phyloP scores from a whole-genome alignment of 2,329 filamentous ascomycete genomes.

The Penicillium expansum region DNA sequence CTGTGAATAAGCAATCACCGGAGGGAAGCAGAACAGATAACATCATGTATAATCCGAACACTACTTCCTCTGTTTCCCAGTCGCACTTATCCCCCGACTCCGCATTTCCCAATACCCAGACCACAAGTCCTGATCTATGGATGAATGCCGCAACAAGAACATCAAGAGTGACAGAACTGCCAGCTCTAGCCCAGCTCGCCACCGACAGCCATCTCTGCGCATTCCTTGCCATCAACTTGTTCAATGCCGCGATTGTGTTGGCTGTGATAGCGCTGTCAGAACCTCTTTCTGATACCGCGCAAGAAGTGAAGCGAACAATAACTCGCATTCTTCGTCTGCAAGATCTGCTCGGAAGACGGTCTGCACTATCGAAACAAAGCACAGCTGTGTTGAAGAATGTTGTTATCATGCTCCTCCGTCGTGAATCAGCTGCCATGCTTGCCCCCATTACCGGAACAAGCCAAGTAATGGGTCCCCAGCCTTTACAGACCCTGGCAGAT shows the following conservation, averaged over 20 bases:
- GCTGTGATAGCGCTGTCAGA: conserved; percentile 44
- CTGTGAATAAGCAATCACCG: background rate
- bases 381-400: conserved; percentile 25
- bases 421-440: conserved; percentile 26
- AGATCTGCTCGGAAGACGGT: conserved; percentile 35
- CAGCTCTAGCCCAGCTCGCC: conserved; percentile 36
- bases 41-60: background rate
- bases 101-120: background rate
- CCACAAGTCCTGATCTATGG: conserved; percentile 22
- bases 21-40: background rate
- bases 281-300: conserved; percentile 43
- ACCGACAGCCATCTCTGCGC: conserved; percentile 46
- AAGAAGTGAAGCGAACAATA: conserved; percentile 45
- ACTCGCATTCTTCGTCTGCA: conserved; percentile 45
- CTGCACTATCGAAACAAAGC: conserved; percentile 38
- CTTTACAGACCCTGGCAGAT: background rate
- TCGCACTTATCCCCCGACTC: conserved; percentile 1
- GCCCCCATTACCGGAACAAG: conserved; percentile 15
- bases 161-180: conserved; percentile 36
- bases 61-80: background rate
- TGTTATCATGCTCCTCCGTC: conserved; percentile 24
- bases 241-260: conserved; percentile 47
- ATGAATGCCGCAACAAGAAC: conserved; percentile 41
- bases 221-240: conserved; percentile 48
- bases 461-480: background rate